Percentiles rank a stretch among this genome's conserved stretches.
Conservation (phyloP, 495 filamentous ascomycete genomes). For the Daldinia bambusicola region DNA sequence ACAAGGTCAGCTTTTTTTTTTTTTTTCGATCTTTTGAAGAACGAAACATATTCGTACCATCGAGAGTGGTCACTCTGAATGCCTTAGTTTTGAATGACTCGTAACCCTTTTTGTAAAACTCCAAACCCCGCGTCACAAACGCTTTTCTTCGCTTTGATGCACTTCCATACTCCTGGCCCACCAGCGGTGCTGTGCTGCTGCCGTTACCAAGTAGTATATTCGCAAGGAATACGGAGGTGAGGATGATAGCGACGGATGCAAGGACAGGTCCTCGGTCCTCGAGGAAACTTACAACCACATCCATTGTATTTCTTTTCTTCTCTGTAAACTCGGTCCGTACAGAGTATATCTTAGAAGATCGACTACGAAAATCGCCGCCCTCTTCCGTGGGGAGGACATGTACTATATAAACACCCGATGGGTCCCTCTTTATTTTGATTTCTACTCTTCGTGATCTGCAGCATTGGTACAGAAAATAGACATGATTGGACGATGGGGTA, state of each 20-base stretch:
- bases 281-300: slow-evolving; percentile 23
- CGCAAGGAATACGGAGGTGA: slow-evolving; percentile 43
- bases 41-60: slow-evolving; percentile 33
- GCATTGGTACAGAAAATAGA: not conserved
- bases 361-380: not conserved
- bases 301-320: slow-evolving; percentile 16
- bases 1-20: slow-evolving; percentile 2
- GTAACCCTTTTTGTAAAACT: slow-evolving; percentile 51
- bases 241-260: slow-evolving; percentile 36
- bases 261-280: slow-evolving; percentile 46
- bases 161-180: slow-evolving; percentile 46
- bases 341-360: not conserved
- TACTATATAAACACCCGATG: not conserved
- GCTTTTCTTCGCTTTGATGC: slow-evolving; percentile 50
- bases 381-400: not conserved
- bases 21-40: not conserved
- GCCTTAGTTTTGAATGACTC: slow-evolving; percentile 51
- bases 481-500: not conserved
- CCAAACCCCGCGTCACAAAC: slow-evolving; percentile 39
- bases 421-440: not conserved
- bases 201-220: slow-evolving; percentile 24
- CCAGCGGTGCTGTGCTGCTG: slow-evolving; percentile 43
- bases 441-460: not conserved
- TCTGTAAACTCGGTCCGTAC: not conserved
- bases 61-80: slow-evolving; percentile 47